These are phyloP conservation scores for Hamamelis virginiana DNA, from an alignment of 164 flowering plant genomes.

Conservation along the genomic window DNA sequence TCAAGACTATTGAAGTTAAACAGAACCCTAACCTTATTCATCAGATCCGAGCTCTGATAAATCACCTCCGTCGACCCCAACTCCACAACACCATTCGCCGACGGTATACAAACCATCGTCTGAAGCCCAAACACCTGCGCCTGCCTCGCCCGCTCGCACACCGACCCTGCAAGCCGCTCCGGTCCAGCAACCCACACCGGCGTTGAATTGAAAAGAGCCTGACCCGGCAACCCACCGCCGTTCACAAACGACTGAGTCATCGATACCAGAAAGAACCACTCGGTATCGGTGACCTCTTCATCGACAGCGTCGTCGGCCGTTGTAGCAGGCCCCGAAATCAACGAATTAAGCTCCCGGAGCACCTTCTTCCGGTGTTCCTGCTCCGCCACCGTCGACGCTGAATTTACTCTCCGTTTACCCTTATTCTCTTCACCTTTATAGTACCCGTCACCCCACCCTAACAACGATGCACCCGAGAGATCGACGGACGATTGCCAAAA, in stretches of 20 bases:
- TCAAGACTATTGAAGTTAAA: slow-evolving; percentile 50
- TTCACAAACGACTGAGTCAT: slow-evolving; percentile 76
- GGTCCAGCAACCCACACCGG: slow-evolving; percentile 72
- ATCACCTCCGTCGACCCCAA: slow-evolving; percentile 77
- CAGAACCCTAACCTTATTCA: slow-evolving; percentile 65
- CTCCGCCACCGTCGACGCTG: slow-evolving; percentile 39
- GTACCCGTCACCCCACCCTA: slow-evolving; percentile 94
- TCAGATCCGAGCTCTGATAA: slow-evolving; percentile 64
- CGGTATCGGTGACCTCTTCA: slow-evolving; percentile 91
- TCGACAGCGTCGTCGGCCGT: slow-evolving; percentile 53
- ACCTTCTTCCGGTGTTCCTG: slow-evolving; percentile 79
- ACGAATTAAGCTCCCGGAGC: slow-evolving; percentile 72
- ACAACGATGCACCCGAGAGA: slow-evolving; percentile 38
- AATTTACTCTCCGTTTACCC: slow-evolving; percentile 17
- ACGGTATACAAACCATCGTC: slow-evolving; percentile 81
- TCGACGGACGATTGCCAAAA: slow-evolving; percentile 83
- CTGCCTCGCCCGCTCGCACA: slow-evolving; percentile 77
- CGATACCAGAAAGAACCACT: slow-evolving; percentile 89
- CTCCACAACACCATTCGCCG: slow-evolving; percentile 80
- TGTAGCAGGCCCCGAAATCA: slow-evolving; percentile 54
- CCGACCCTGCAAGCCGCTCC: slow-evolving; percentile 44
- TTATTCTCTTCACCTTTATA: slow-evolving; percentile 75
- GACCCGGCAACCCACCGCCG: slow-evolving; percentile 76
- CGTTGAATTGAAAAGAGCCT: slow-evolving; percentile 42
- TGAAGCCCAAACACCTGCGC: slow-evolving; percentile 69